Percentiles rank a stretch among this genome's conserved stretches.
These are phyloP conservation scores for Chenopodium suecicum DNA, from an alignment of 148 eudicot genomes.

Conservation along the genomic window DNA sequence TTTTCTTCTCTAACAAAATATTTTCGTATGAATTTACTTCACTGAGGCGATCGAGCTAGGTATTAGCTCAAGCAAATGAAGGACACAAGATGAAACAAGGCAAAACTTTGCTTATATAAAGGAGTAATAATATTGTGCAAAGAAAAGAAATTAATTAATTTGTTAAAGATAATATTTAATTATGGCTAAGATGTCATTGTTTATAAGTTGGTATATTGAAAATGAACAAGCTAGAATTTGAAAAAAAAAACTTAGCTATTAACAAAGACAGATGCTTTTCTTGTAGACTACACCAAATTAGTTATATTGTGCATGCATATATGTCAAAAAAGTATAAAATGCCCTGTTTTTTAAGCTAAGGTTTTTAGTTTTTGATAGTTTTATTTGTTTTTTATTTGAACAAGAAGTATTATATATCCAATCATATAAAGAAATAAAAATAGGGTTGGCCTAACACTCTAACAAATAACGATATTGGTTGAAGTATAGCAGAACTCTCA, in stretches of 20 bases:
- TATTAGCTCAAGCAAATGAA: neutral
- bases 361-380: neutral
- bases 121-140: neutral
- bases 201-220: slow-evolving; percentile 15
- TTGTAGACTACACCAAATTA: slow-evolving; percentile 33
- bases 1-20: neutral
- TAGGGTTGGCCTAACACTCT: slow-evolving; percentile 22
- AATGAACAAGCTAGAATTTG: neutral
- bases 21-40: no score
- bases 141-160: neutral
- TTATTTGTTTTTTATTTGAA: neutral
- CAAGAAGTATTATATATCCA: neutral
- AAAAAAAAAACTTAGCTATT: neutral
- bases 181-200: slow-evolving; percentile 27
- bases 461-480: slow-evolving; percentile 9
- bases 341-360: slow-evolving; percentile 29
- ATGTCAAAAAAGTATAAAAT: slow-evolving; percentile 3
- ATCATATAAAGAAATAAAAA: neutral
- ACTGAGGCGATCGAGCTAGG: neutral
- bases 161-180: no score
- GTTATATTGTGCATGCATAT: slow-evolving; percentile 13
- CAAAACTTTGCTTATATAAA: slow-evolving; percentile 17
- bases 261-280: slow-evolving; percentile 20
- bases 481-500: slow-evolving; percentile 10
- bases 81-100: neutral